A percentile compares a stretch with the other conserved stretches of the same genome.
These are phyloP conservation scores for Aspergillus sojae DNA, from an alignment of 2,329 filamentous ascomycete species.

Conservation along the genomic window DNA sequence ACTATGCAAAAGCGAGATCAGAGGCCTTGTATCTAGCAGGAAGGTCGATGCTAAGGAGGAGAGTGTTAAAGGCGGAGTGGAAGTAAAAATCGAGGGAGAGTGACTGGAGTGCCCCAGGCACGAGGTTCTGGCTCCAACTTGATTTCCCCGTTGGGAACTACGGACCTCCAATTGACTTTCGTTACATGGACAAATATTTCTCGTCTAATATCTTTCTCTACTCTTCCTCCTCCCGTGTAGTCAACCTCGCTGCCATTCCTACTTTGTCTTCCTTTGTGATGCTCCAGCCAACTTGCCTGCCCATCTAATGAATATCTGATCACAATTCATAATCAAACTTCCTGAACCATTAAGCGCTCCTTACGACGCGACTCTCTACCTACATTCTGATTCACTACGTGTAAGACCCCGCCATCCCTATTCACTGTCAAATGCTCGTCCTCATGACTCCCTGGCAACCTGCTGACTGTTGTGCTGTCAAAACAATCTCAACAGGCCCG, in stretches of 20 bases:
- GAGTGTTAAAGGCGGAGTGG: conserved; percentile 4
- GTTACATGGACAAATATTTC: neutral
- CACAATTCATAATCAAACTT: neutral
- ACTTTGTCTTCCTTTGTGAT: neutral
- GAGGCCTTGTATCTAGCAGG: conserved; percentile 60
- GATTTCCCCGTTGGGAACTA: neutral
- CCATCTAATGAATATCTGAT: neutral
- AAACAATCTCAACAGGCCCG: neutral
- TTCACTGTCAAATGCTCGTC: neutral
- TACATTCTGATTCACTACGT: neutral
- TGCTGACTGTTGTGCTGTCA: neutral
- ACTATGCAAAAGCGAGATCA: conserved; percentile 73
- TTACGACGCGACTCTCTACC: neutral
- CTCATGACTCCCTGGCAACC: neutral
- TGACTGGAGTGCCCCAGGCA: conserved; percentile 17
- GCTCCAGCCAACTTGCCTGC: neutral
- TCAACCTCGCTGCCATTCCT: neutral
- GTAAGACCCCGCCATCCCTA: neutral
- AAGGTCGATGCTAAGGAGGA: conserved; percentile 12
- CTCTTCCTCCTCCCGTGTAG: neutral
- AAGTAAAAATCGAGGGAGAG: conserved; percentile 29
- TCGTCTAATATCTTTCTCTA: neutral
- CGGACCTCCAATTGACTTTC: neutral
- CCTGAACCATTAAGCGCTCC: neutral
- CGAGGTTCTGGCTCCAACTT: neutral